phyloP scores from a whole-genome alignment of 305 asterid genomes.

The Vinca major region DNA sequence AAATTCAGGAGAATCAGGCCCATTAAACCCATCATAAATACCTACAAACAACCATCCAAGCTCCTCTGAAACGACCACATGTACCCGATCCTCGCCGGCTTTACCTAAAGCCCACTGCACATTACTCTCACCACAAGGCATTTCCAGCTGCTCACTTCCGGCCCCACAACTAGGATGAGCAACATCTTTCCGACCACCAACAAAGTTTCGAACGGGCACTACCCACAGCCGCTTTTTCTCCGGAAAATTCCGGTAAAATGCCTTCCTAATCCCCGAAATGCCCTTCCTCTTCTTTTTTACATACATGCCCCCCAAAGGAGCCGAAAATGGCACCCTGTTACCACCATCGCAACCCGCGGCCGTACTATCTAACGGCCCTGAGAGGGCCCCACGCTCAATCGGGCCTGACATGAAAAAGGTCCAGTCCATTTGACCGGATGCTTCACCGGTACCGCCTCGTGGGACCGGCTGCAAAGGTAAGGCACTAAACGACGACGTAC shows the following conservation, averaged over 20 bases:
- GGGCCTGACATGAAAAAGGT: slow-evolving; percentile 98
- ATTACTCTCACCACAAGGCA: slow-evolving; percentile 49
- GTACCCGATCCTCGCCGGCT: slow-evolving; percentile 98
- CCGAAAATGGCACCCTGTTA: slow-evolving; percentile 68
- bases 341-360: slow-evolving; percentile 29
- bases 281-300: slow-evolving; percentile 70
- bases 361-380: slow-evolving; percentile 62
- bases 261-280: slow-evolving; percentile 61
- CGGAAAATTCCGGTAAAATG: slow-evolving; percentile 63
- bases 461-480: slow-evolving; percentile 89
- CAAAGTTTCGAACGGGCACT: slow-evolving; percentile 73
- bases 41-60: slow-evolving; percentile 97
- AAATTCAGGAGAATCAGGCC: slow-evolving; percentile 98
- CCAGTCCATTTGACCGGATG: slow-evolving; percentile 71
- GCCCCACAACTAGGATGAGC: slow-evolving; percentile 28
- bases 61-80: slow-evolving; percentile 94
- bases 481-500: slow-evolving; percentile 81
- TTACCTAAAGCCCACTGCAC: slow-evolving; percentile 94
- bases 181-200: slow-evolving; percentile 49
- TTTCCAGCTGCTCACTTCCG: slow-evolving; percentile 38
- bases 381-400: slow-evolving; percentile 82
- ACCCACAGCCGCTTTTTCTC: slow-evolving; percentile 47
- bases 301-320: slow-evolving; percentile 70
- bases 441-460: slow-evolving; percentile 45
- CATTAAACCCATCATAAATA: slow-evolving; percentile 93